Conservation (phyloP, 257 asterid genomes). For the Solanum chaucha region DNA sequence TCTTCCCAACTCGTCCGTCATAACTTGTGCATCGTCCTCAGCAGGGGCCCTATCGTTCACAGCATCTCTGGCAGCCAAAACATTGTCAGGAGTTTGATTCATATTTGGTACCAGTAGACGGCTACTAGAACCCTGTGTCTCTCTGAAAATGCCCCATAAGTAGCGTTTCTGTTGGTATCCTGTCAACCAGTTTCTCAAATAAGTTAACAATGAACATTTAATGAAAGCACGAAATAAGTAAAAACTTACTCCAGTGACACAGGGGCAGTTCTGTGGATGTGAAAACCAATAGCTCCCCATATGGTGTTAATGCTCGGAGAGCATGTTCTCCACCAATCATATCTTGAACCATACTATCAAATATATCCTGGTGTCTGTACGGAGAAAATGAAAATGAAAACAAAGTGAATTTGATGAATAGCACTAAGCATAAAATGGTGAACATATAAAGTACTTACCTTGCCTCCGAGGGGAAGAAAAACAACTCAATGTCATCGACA, state of each 20-base stretch:
- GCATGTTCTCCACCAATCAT: constrained; percentile 26
- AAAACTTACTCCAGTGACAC: constrained; percentile 55
- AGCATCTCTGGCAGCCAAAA: background rate
- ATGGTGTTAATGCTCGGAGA: constrained; percentile 31
- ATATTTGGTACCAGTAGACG: background rate
- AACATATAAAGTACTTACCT: constrained; percentile 23
- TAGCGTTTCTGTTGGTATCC: constrained; percentile 42
- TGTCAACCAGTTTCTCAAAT: constrained; percentile 10
- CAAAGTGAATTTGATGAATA: background rate
- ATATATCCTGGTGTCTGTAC: background rate
- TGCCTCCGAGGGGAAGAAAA: constrained; percentile 42
- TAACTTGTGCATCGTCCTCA: too few species aligned
- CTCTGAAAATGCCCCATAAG: constrained; percentile 74
- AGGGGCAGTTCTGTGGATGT: constrained; percentile 56
- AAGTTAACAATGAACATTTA: background rate
- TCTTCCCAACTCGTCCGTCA: too few species aligned
- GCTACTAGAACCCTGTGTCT: constrained; percentile 5
- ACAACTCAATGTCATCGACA: constrained; percentile 48
- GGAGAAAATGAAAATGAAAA: background rate
- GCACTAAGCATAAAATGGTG: background rate
- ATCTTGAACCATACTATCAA: too few species aligned
- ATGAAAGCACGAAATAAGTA: background rate
- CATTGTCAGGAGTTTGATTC: background rate
- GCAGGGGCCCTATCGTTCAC: too few species aligned
- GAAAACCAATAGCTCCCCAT: constrained; percentile 69